These are phyloP conservation scores for Porodaedalea pini DNA, from an alignment of 1,284 basidiomycete genomes.

Conservation along the genomic window DNA sequence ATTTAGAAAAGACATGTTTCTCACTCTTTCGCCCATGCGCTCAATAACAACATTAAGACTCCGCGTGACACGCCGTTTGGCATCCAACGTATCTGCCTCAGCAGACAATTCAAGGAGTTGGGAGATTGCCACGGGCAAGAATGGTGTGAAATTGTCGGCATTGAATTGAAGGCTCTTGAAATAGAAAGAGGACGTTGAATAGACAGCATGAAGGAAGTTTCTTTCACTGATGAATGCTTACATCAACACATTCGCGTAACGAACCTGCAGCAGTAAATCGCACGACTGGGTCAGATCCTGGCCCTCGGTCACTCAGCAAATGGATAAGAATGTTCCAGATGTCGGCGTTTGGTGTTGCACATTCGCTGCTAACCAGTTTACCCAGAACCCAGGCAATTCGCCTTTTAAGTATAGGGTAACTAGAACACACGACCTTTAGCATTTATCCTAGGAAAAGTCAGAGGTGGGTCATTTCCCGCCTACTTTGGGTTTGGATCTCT, in stretches of 20 bases:
- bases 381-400: conserved; percentile 89
- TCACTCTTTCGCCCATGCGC: conserved; percentile 57
- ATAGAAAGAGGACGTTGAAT: conserved; percentile 20
- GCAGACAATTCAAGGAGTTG: conserved; percentile 66
- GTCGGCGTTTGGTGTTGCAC: conserved; percentile 55
- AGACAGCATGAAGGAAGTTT: background rate
- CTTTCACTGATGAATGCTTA: conserved; percentile 38
- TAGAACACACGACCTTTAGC: conserved; percentile 29
- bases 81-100: conserved; percentile 75
- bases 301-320: conserved; percentile 64
- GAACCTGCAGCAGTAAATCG: conserved; percentile 77
- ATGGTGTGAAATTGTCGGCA: conserved; percentile 53
- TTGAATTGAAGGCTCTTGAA: conserved; percentile 58
- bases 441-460: background rate
- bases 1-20: conserved; percentile 19
- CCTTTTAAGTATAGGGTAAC: conserved; percentile 84
- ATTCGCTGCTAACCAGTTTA: conserved; percentile 74
- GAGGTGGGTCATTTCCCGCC: conserved; percentile 22
- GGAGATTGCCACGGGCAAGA: conserved; percentile 52
- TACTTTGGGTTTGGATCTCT: conserved; percentile 55
- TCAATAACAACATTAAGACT: conserved; percentile 75
- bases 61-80: conserved; percentile 70
- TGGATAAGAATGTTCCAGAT: conserved; percentile 81
- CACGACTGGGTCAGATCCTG: conserved; percentile 77
- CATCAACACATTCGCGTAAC: conserved; percentile 77